Evolutionary conservation across 192 early-diverging fungal genomes (phyloP), one percentile per base, ranked within the genome.

Genomic region (Coemansia sp.): DNA sequence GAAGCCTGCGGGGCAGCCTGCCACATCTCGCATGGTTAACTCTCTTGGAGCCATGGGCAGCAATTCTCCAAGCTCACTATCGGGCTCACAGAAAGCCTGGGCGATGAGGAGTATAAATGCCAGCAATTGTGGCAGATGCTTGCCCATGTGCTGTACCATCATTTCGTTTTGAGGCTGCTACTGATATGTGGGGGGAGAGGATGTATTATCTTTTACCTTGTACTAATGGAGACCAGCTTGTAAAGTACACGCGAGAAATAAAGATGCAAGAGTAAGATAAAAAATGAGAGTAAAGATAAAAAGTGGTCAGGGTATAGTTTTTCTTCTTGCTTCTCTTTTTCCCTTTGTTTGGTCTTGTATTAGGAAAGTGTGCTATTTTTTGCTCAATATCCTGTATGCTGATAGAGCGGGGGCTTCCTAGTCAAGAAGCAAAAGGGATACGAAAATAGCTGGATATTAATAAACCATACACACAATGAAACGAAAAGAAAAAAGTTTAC

Each of bases 1-100:
- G 3, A 51, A 67, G 16, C 77, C 77, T 14, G 65, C 41, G 0
- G 62, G 65, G 39, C 77, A 80, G n/a, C 49, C 67, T 0, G 21
- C 36, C 9, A 59, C 64, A 5, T 41, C 33, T 34, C 57, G 63
- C 21, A 21, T 15, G 7, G 2, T 10, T 5, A 46, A 1, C 15
- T 18, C 44, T 16, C 18, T 14, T 46, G 44, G 44, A 46, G 14
- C 44, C 15, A 14, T 5, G 18, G 44, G 16, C 15, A 18, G 5
- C 5, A 46, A 9, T 26, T 23, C 21, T 1, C 11, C 51, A 26
- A 53, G 51, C 51, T 56, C 24, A 1, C 53, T 24, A 15, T 56
- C 23, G 1, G 18, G 10, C 16, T 59, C 5, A n/a, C 57, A 20
- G n/a, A 36, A 7, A 18, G 36, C 57, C 14, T 59, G 51, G 10